Evolutionary conservation across 2,329 filamentous ascomycete species (phyloP), one percentile per base, ranked within the genome.

Genomic region (Madurella mycetomatis): DNA sequence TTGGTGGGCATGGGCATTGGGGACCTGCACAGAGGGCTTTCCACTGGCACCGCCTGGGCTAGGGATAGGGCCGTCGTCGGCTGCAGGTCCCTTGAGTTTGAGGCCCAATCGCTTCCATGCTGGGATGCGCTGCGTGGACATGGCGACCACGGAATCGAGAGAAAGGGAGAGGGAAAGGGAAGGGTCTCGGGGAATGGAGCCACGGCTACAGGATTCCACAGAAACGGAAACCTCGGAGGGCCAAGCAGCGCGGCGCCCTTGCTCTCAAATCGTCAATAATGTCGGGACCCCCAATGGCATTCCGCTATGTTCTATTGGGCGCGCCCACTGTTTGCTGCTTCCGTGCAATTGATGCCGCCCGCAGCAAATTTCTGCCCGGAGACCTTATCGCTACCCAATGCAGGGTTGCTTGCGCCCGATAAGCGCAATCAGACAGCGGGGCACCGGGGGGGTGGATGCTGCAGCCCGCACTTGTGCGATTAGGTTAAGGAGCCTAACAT

Each of bases 21-120:
- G 64, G 58, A 47, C 51, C 40, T 59, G 58, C 52, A 60, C 39
- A 18, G 61, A 41, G 41, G 54, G 53, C 53, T 51, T 59, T 55
- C 58, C 58, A 57, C 57, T 60, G 54, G 60, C 43, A 55, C 50
- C 53, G 45, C n/a, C 46, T 48, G 64, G 48, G 40, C 63, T 60
- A 55, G 56, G 57, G 52, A 63, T 61, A 60, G 65, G 60, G 62
- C 67, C 65, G 55, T 67, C 69, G 47, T 67, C 70, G 34, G 71
- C 67, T 61, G 66, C 67, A 65, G 70, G 55, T 56, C 65, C 69
- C 70, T 83, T 83, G 70, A 83, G 80, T 74, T 82, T 82, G 67
- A 83, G 77, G 70, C 81, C 81, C 75, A 83, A 77, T 74, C 78
- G 77, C 67, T 83, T 83, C 80, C 81, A 83, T 60, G 80, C 80